Evolutionary conservation across 345 rosid species (phyloP), one percentile per base, ranked within the genome.

Genomic region (Aquilaria yunnanensis): DNA sequence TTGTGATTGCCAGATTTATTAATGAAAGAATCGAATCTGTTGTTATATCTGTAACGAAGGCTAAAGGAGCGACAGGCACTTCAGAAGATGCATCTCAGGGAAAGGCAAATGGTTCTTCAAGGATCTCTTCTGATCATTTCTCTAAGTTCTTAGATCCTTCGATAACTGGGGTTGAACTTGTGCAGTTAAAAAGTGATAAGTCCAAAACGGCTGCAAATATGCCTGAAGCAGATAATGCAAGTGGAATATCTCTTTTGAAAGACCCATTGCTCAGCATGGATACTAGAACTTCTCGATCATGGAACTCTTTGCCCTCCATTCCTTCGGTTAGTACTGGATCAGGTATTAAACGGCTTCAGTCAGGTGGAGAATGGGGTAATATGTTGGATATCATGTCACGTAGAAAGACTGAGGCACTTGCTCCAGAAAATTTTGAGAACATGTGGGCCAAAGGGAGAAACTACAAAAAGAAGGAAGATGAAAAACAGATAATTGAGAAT

Each of bases 401-500:
- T 52, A 95, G 90, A 81, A 95, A 87, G 80, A 84, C 86, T 62
- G 88, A 82, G 64, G 83, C 82, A 46, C 97, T 95, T 75, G 90
- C 99, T 58, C 96, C 97, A 7, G 99, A 91, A 77, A 81, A 95
- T 80, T 83, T 95, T 68, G 99, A 95, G 56, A 91, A 89, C 71
- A 79, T 95, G 85, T 95, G 99, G 99, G 74, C 97, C 13, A 95
- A 91, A 78, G 99, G 99, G 73, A 87, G 88, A 82, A 81, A 89
- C 50, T 91, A 90, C 74, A 79, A 56, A 72, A 82, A 71, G 73
- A 88, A 78, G 74, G 81, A 79, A 56, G 75, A 74, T 13, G 78
- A 76, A 70, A 73, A 75, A 68, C 56, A 51, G 57, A n/a, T 66
- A 16, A 64, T 32, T 43, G 77, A 85, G 65, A 81, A 74, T 64